Evolutionary conservation across 1,284 basidiomycete species (phyloP).

Genomic region (Ganoderma lingzhi): DNA sequence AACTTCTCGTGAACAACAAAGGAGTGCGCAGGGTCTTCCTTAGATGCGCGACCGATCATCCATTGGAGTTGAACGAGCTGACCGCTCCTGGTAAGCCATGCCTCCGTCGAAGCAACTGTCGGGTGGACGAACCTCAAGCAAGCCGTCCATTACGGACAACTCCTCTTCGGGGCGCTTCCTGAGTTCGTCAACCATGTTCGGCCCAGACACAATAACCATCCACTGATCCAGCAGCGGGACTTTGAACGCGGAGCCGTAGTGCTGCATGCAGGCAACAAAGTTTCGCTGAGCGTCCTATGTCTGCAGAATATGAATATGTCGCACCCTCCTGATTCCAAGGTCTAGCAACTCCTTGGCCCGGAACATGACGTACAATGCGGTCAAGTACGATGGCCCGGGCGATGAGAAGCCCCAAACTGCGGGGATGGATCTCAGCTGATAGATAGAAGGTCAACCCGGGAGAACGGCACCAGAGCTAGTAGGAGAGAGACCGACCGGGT

Average conservation of each 20-base stretch:
- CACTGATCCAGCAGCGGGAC: slow-evolving; percentile 41
- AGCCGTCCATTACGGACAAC: slow-evolving; percentile 41
- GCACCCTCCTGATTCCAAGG: neutral
- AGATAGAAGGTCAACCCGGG: neutral
- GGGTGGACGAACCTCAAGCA: neutral
- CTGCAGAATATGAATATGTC: no score
- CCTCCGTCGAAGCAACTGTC: neutral
- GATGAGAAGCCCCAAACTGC: neutral
- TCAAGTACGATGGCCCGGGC: neutral
- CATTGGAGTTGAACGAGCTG: neutral
- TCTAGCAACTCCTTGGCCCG: neutral
- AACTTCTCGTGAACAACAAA: neutral
- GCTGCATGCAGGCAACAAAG: slow-evolving; percentile 16
- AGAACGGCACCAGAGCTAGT: neutral
- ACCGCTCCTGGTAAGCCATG: slow-evolving; percentile 29
- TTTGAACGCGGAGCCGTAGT: slow-evolving; percentile 42
- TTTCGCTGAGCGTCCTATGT: no score
- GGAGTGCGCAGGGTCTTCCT: neutral
- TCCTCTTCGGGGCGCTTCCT: slow-evolving; percentile 43
- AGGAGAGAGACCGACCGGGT: neutral
- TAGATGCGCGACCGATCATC: slow-evolving; percentile 24
- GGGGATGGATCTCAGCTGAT: neutral
- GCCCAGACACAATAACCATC: slow-evolving; percentile 42
- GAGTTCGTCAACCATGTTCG: slow-evolving; percentile 45
- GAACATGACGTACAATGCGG: neutral